A percentile compares a stretch with the other conserved stretches of the same genome.
phyloP scores from a whole-genome alignment of 2,329 filamentous ascomycete genomes.

The Ustulina deusta region DNA sequence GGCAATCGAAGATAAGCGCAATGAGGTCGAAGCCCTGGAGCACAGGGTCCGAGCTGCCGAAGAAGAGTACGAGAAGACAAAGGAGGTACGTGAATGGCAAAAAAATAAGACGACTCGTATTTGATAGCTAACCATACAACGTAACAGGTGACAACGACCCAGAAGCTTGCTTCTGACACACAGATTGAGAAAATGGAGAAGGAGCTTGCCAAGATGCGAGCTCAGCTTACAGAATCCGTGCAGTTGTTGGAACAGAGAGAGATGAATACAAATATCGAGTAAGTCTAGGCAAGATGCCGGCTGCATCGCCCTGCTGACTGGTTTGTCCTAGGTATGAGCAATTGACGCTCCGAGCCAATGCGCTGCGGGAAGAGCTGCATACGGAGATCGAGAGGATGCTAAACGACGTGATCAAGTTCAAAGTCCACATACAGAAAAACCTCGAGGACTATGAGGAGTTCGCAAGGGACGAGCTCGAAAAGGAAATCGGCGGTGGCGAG shows the following conservation, averaged over 20 bases:
- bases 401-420: slow-evolving; percentile 98
- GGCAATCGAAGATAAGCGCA: slow-evolving; percentile 93
- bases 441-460: slow-evolving; percentile 95
- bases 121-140: slow-evolving; percentile 33
- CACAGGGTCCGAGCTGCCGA: slow-evolving; percentile 89
- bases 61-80: slow-evolving; percentile 93
- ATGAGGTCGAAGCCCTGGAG: slow-evolving; percentile 90
- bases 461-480: slow-evolving; percentile 92
- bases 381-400: slow-evolving; percentile 96
- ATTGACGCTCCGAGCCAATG: slow-evolving; percentile 83
- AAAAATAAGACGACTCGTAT: neutral
- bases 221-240: slow-evolving; percentile 84
- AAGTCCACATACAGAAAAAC: slow-evolving; percentile 93
- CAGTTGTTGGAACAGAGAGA: slow-evolving; percentile 94
- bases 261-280: slow-evolving; percentile 97
- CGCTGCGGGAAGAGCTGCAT: slow-evolving; percentile 95
- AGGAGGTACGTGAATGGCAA: slow-evolving; percentile 68
- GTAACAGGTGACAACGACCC: slow-evolving; percentile 73
- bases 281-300: slow-evolving; percentile 54
- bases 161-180: slow-evolving; percentile 88
- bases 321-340: slow-evolving; percentile 79
- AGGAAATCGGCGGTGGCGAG: slow-evolving; percentile 79
- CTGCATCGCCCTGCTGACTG: slow-evolving; percentile 16
- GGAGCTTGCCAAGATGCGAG: slow-evolving; percentile 92
- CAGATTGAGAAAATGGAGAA: slow-evolving; percentile 99